These are phyloP conservation scores for Alternaria sp. DNA, from an alignment of 2,329 filamentous ascomycete species.

Conservation along the genomic window DNA sequence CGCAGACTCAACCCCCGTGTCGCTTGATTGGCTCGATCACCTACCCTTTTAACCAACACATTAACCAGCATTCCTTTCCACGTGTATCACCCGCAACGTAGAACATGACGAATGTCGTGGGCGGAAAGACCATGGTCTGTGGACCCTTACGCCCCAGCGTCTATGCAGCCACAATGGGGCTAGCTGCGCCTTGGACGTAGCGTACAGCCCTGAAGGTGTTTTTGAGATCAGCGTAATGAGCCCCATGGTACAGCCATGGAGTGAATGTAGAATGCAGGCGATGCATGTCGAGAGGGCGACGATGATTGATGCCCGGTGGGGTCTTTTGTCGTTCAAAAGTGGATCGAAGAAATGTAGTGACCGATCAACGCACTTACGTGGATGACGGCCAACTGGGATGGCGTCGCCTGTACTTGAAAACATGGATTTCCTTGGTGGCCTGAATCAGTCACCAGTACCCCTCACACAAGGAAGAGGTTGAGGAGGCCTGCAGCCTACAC, in stretches of 20 bases:
- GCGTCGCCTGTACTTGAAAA: neutral
- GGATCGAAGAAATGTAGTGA: neutral
- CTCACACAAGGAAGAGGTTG: neutral
- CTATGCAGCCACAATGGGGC: neutral
- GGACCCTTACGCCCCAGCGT: neutral
- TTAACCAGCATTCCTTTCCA: neutral
- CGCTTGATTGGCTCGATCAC: neutral
- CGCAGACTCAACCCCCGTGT: neutral
- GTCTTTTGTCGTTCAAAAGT: neutral
- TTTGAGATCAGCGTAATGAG: neutral
- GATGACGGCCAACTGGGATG: neutral
- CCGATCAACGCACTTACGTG: neutral
- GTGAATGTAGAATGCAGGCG: neutral
- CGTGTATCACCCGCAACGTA: neutral
- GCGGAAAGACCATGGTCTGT: neutral
- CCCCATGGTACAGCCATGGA: neutral
- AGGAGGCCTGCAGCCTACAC: neutral
- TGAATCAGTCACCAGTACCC: neutral
- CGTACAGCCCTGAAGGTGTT: neutral
- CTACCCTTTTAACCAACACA: neutral
- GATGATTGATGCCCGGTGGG: neutral
- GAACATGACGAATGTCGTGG: neutral
- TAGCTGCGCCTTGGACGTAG: neutral
- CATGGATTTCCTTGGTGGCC: neutral
- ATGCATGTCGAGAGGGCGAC: neutral